phyloP scores from a whole-genome alignment of 345 rosid species.

The Moricandia arvensis region DNA sequence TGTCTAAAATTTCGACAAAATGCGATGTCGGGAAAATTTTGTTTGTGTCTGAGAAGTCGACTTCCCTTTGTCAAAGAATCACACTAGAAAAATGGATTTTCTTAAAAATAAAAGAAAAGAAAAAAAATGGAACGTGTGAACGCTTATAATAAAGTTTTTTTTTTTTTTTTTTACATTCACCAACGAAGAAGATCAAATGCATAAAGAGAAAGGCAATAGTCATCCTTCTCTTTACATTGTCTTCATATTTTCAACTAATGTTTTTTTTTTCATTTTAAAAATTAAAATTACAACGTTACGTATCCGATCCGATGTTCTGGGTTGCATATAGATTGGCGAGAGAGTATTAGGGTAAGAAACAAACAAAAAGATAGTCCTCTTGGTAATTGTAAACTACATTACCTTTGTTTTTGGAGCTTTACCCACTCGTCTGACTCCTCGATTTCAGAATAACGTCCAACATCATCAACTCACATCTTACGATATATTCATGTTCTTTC shows the following conservation, averaged over 20 bases:
- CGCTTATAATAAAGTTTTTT: constrained; percentile 14
- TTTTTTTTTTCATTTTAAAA: background rate
- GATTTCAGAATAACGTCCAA: background rate
- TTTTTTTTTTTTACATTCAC: background rate
- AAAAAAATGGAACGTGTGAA: constrained; percentile 3
- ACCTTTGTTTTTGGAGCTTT: background rate
- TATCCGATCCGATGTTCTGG: background rate
- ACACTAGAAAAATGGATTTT: background rate
- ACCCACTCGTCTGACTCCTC: background rate
- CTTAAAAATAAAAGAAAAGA: background rate
- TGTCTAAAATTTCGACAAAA: constrained; percentile 32
- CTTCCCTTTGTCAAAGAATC: constrained; percentile 38
- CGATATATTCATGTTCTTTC: background rate
- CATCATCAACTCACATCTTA: background rate
- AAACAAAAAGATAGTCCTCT: background rate
- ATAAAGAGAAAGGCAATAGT: too few species aligned
- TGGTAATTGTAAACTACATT: background rate
- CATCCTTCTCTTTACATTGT: background rate
- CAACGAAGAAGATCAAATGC: constrained; percentile 22
- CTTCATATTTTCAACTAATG: background rate
- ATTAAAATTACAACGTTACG: background rate
- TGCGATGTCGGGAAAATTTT: constrained; percentile 19
- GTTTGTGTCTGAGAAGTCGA: constrained; percentile 30
- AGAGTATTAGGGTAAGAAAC: background rate
- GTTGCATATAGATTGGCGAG: background rate